Evolutionary conservation across 805 yeast species (phyloP), one percentile per base, ranked within the genome.

Genomic region (Yamadazyma philogaea): DNA sequence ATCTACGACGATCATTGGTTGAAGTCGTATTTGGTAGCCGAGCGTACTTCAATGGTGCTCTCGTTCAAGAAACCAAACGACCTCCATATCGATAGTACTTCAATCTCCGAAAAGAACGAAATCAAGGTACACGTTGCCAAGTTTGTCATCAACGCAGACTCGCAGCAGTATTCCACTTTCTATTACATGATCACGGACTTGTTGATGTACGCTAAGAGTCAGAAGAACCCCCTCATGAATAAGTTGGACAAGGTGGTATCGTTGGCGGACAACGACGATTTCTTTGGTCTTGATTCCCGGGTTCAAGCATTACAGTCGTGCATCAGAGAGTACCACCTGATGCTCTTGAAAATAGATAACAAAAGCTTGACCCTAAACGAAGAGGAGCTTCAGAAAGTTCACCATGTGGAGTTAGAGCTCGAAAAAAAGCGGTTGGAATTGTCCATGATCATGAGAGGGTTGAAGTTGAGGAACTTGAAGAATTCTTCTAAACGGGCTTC

Each of bases 41-140:
- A 68, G 34, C 55, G 56, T 19, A 64, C 58, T 20, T 54, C 70
- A 1, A 59, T 55, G 64, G 81, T 76, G 1, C 45, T 78, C 18
- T 61, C 77, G 1, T 64, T 66, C 43, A 70, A 67, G 8, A 67
- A 68, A 38, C 84, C 85, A 1, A 81, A 82, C 52, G 63, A 66
- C 40, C 58, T 82, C 33, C 77, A 70, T 37, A 60, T 72, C 41
- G 62, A 64, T 17, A 51, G 45, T 15, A 44, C 46, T 6, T 36
- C 47, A 0, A 27, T 42, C 2, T 40, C 47, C 6, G 59, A 58
- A 42, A 55, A 56, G 7, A 62, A 61, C 37, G 68, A 63, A 35
- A 51, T 66, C 15, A 49, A 50, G 15, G 63, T 64, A 1, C 64
- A 66, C 38, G 51, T 69, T 22, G 57, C 70, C 8, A 70, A 69